Evolutionary conservation across 202 grass and related monocot species (phyloP).

Genomic region (Carex arenaria): DNA sequence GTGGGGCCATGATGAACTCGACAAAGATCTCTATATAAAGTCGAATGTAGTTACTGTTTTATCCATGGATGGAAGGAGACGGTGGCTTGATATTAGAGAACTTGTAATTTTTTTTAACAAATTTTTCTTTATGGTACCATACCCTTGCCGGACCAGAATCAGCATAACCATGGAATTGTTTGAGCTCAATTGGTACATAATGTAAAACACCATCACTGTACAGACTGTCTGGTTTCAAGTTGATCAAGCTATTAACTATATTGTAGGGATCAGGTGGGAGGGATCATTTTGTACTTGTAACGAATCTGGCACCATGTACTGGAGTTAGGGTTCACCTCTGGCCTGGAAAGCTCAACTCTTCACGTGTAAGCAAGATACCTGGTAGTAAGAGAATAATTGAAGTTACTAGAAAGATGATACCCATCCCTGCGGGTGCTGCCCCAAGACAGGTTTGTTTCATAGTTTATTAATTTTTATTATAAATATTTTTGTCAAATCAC

Average conservation of each 20-base stretch:
- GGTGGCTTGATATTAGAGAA: constrained; percentile 93
- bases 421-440: constrained; percentile 79
- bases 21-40: constrained; percentile 84
- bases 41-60: constrained; percentile 79
- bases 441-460: constrained; percentile 72
- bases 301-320: constrained; percentile 96
- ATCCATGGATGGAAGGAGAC: constrained; percentile 95
- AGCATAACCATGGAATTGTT: neutral
- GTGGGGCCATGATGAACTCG: constrained; percentile 79
- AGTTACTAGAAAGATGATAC: constrained; percentile 82
- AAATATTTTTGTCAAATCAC: neutral
- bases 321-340: constrained; percentile 92
- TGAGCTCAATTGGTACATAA: constrained; percentile 18
- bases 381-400: constrained; percentile 70
- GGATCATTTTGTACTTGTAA: constrained; percentile 90
- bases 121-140: neutral
- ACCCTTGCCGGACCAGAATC: neutral
- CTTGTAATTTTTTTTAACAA: constrained; percentile 50
- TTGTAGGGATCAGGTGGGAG: constrained; percentile 60
- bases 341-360: constrained; percentile 62
- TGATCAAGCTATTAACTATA: constrained; percentile 22
- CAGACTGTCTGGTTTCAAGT: constrained; percentile 1
- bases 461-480: constrained; percentile 11
- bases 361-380: constrained; percentile 37
- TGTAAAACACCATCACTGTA: constrained; percentile 6